Conservation (phyloP, 768 basidiomycete species). For the Mycena amicta region DNA sequence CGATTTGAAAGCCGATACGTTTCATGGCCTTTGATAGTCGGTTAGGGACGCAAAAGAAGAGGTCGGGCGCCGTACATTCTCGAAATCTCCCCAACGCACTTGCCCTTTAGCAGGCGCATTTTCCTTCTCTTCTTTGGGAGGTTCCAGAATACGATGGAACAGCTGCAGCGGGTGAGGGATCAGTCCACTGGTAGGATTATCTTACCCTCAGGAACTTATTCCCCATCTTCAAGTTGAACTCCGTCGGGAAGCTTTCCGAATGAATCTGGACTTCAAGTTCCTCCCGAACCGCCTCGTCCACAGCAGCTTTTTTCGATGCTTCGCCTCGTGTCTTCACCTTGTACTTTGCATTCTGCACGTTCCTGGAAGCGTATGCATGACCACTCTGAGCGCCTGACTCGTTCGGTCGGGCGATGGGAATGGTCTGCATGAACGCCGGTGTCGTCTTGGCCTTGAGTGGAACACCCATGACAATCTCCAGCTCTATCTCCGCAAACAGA, state of each 20-base stretch:
- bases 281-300: background rate
- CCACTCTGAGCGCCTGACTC: conserved; percentile 14
- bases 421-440: conserved; percentile 6
- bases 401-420: conserved; percentile 10
- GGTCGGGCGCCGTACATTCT: background rate
- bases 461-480: background rate
- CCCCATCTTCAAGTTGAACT: conserved; percentile 1
- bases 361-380: conserved; percentile 6
- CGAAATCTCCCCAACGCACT: conserved; percentile 26
- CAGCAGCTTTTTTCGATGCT: background rate
- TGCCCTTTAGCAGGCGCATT: background rate
- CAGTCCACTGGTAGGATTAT: too few species aligned
- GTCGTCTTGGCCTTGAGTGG: conserved; percentile 3
- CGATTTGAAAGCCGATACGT: conserved; percentile 5
- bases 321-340: conserved; percentile 19
- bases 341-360: conserved; percentile 1
- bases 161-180: conserved; percentile 8
- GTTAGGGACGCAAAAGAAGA: background rate
- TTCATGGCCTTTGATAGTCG: conserved; percentile 8
- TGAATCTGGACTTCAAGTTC: too few species aligned
- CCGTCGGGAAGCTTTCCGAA: background rate
- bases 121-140: conserved; percentile 8
- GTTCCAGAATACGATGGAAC: conserved; percentile 21
- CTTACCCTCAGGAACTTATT: background rate
- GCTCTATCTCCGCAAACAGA: conserved; percentile 2